Base-by-base conservation (phyloP, 1,139 yeast genomes). In the Geotrichum reessii region DNA sequence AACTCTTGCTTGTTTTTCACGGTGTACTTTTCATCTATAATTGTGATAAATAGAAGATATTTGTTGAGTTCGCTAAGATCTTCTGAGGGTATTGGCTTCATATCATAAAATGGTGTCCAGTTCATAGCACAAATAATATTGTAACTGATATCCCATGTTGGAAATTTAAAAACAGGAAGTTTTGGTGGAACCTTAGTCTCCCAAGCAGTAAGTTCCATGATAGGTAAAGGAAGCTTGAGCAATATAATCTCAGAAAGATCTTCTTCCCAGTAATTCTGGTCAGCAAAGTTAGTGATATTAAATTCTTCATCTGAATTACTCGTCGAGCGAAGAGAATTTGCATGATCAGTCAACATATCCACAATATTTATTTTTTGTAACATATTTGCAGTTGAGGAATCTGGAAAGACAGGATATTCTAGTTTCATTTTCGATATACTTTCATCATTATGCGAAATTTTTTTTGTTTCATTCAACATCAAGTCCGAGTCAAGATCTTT, bases 91-190 rank as follows among this genome's bases (percentile, higher is more conserved):
- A 50, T 24, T 11, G 28, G 12, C 9, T 27, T 14, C 1, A 55
- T 28, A 9, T 42, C 44, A 2, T 42, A 24, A 54, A 59, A 59
- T 9, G 61, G 61, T 9, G 56, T 56, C 61, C 61, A 59, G 42
- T 59, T 57, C 37, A 59, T 48, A 9, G 53, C 17, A 33, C 55
- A 56, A 6, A 56, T 40, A 2, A 47, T 40, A 37, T 49, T 21
- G 28, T 56, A 54, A 17, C 55, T 53, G 14, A 59, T 17, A n/a
- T 56, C 54, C 61, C 61, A 59, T 19, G 50, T 54, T 1, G 52
- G 54, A 28, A 44, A 53, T 6, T 50, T 37, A 42, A 58, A 53
- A 19, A 8, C 22, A 12, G 58, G 58, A 11, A 59, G 33, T 3
- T 33, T 9, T n/a, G 56, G 53, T 8, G 48, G 21, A 25, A 25